These are phyloP conservation scores for Solanum pennellii DNA, from an alignment of 257 asterid species.

Conservation along the genomic window DNA sequence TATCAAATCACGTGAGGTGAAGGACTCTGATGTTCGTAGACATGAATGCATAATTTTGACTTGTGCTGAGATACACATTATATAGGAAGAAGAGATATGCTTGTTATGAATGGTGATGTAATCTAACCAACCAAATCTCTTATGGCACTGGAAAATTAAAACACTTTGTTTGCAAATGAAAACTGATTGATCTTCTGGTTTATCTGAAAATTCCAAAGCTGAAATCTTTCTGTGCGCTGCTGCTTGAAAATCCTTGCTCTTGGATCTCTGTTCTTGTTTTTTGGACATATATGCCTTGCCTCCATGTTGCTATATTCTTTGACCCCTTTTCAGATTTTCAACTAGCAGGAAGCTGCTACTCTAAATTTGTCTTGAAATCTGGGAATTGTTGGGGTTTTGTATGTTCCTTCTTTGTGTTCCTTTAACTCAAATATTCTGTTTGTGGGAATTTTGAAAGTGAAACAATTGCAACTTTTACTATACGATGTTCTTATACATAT, in stretches of 20 bases:
- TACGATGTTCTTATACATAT: neutral
- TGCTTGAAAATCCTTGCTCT: neutral
- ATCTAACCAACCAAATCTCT: neutral
- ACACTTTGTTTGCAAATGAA: neutral
- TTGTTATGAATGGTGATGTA: neutral
- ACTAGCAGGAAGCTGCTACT: neutral
- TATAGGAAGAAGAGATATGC: neutral
- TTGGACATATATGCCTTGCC: neutral
- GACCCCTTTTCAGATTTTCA: neutral
- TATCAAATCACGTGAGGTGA: neutral
- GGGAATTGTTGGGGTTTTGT: neutral
- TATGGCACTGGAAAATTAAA: neutral
- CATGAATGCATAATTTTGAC: neutral
- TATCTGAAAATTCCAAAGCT: neutral
- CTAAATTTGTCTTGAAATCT: neutral
- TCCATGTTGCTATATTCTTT: neutral
- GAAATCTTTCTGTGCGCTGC: neutral
- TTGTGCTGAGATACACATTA: neutral
- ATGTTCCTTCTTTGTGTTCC: neutral
- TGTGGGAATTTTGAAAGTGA: neutral
- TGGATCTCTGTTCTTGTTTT: neutral
- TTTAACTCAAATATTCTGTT: neutral
- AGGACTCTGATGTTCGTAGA: neutral
- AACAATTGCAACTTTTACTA: neutral
- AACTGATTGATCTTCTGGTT: neutral